These are phyloP conservation scores for Kalaharituber pfeilii DNA, from an alignment of 2,329 filamentous ascomycete species.

Conservation along the genomic window DNA sequence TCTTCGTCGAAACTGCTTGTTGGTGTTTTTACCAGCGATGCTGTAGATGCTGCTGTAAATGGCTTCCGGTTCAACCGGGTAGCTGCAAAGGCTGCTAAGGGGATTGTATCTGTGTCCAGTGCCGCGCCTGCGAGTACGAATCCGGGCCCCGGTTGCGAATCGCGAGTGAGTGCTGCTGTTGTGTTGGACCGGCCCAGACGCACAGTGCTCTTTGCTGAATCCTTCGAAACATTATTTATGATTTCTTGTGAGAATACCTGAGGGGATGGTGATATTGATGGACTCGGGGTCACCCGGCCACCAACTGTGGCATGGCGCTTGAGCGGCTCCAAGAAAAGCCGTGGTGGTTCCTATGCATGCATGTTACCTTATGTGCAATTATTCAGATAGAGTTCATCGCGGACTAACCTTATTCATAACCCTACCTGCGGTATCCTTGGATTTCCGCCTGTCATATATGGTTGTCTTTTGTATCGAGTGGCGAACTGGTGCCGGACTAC, in stretches of 20 bases:
- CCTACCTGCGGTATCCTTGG: not conserved
- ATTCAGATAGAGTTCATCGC: too few relatives aligned
- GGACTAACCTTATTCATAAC: not conserved
- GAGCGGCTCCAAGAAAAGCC: not conserved
- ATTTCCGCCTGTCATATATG: conserved; percentile 13
- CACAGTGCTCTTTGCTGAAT: not conserved
- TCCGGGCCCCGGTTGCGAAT: not conserved
- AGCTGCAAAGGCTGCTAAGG: not conserved
- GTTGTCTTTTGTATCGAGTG: conserved; percentile 9
- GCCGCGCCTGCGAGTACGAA: not conserved
- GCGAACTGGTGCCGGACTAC: conserved; percentile 21
- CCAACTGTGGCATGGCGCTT: not conserved
- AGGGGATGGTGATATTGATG: not conserved
- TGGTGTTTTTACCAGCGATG: too few relatives aligned
- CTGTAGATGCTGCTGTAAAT: too few relatives aligned
- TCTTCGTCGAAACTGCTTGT: too few relatives aligned
- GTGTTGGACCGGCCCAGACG: not conserved
- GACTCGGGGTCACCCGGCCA: not conserved
- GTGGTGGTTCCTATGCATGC: not conserved
- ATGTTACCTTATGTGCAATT: too few relatives aligned
- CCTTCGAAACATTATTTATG: not conserved
- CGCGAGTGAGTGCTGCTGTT: not conserved
- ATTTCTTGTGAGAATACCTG: not conserved
- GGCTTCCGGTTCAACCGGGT: too few relatives aligned
- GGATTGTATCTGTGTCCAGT: not conserved